These are phyloP conservation scores for Cyathus striatus DNA, from an alignment of 768 basidiomycete genomes.

Conservation along the genomic window DNA sequence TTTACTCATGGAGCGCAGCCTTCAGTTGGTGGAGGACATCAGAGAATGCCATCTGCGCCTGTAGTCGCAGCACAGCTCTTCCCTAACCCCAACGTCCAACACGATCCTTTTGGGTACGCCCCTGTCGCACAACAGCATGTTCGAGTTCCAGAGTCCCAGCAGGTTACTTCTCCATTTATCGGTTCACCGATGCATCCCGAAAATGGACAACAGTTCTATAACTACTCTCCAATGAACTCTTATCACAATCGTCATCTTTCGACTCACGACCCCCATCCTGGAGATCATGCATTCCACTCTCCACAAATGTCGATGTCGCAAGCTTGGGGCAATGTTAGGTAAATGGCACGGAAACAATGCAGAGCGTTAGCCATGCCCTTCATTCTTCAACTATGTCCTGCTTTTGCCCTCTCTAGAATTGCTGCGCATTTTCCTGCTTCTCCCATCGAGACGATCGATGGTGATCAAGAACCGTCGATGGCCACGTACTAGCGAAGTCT, in stretches of 20 bases:
- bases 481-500: too few relatives aligned
- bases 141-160: slow-evolving; percentile 16
- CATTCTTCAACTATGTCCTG: too few relatives aligned
- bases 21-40: slow-evolving; percentile 9
- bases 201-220: slow-evolving; percentile 12
- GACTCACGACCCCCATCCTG: slow-evolving; percentile 20
- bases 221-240: slow-evolving; percentile 8
- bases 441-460: too few relatives aligned
- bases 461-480: too few relatives aligned
- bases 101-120: slow-evolving; percentile 21
- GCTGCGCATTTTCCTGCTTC: not conserved
- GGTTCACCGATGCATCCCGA: slow-evolving; percentile 7
- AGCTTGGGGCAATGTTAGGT: slow-evolving; percentile 29
- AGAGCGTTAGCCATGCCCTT: too few relatives aligned
- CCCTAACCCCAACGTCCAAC: slow-evolving; percentile 11
- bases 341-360: too few relatives aligned
- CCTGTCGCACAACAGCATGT: slow-evolving; percentile 14
- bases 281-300: slow-evolving; percentile 16
- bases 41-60: slow-evolving; percentile 23
- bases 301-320: slow-evolving; percentile 28
- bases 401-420: too few relatives aligned
- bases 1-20: slow-evolving; percentile 13
- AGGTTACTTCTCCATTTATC: too few relatives aligned
- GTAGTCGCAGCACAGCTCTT: slow-evolving; percentile 13
- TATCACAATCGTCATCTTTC: slow-evolving; percentile 23